Percentiles rank a stretch among this genome's conserved stretches.
These are phyloP conservation scores for Aspergillus incahuasiensis DNA, from an alignment of 495 filamentous ascomycete species.

Conservation along the genomic window DNA sequence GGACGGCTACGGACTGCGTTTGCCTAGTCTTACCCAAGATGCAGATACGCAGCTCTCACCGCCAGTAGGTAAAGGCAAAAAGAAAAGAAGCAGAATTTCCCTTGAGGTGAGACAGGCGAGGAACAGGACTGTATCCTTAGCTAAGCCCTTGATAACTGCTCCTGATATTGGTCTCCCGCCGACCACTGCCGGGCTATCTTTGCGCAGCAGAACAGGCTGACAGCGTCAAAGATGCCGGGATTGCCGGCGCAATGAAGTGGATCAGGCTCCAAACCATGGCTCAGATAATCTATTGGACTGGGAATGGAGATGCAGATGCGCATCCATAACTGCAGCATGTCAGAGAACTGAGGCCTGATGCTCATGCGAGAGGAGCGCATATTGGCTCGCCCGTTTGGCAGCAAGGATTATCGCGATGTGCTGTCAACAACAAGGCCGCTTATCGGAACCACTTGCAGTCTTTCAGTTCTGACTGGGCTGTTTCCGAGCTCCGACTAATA, in stretches of 20 bases:
- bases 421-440: slow-evolving; percentile 8
- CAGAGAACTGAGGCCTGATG: slow-evolving; percentile 12
- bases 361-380: slow-evolving; percentile 9
- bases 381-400: slow-evolving; percentile 6
- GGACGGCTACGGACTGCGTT: background rate
- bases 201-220: background rate
- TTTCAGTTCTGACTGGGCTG: slow-evolving; percentile 10
- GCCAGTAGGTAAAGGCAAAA: too few relatives aligned
- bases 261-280: slow-evolving; percentile 9
- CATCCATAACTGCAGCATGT: slow-evolving; percentile 12
- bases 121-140: background rate
- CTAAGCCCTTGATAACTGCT: background rate
- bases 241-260: slow-evolving; percentile 14
- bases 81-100: too few relatives aligned
- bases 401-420: slow-evolving; percentile 18
- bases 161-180: slow-evolving; percentile 6
- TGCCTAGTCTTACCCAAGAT: background rate
- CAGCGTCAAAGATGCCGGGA: slow-evolving; percentile 7
- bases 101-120: background rate
- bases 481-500: background rate
- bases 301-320: slow-evolving; percentile 1
- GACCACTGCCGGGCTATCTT: slow-evolving; percentile 3
- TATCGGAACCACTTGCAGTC: slow-evolving; percentile 10
- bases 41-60: slow-evolving; percentile 6
- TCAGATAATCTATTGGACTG: background rate